Evolutionary conservation across 352 stramenopile species (phyloP), one percentile per base, ranked within the genome.

Genomic region (Phytophthora gonapodyides): DNA sequence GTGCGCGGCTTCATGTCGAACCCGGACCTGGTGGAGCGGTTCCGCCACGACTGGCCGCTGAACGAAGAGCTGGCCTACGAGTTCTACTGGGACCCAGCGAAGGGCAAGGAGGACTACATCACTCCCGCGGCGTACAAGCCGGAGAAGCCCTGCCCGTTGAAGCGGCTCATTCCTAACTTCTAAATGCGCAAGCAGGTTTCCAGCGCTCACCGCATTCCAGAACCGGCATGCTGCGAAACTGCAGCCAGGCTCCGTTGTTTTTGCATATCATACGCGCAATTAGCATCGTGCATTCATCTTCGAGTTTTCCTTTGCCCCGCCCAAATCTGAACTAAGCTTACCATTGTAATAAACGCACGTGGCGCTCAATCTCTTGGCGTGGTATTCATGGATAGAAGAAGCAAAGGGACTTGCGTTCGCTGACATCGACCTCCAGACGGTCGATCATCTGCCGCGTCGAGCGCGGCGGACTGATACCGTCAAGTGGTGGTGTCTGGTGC

Each of bases 1-100:
- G 58, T 64, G 24, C 58, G 58, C 19, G 44, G 27, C 21, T 72
- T 65, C 51, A 69, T 64, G 44, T 52, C 64, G 31, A 73, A 70
- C 33, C 66, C 66, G 24, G 66, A 73, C 44, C 61, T 67, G 35
- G 61, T 49, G 11, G 54, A 69, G 34, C 27, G 61, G 30, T 69
- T 65, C 42, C 33, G 57, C 47, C 55, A 53, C 30, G 47, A 53
- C 41, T 65, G 55, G 47, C 47, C 55, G 40, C 47, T 69, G 33
- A 69, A 65, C 42, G 47, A 57, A 11, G 52, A 65, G 16, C 47
- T 69, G 30, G 42, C 0, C 19, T 73, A 67, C 54, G 65, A 69
- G 19, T 69, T 67, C n/a, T 73, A 63, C 43, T 69, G 60, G 65
- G 54, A 70, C 44, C 41, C 60, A 6, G 37, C 53, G 2, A 70